phyloP scores from a whole-genome alignment of 495 filamentous ascomycete species.

The Aspergillus egyptiacus region DNA sequence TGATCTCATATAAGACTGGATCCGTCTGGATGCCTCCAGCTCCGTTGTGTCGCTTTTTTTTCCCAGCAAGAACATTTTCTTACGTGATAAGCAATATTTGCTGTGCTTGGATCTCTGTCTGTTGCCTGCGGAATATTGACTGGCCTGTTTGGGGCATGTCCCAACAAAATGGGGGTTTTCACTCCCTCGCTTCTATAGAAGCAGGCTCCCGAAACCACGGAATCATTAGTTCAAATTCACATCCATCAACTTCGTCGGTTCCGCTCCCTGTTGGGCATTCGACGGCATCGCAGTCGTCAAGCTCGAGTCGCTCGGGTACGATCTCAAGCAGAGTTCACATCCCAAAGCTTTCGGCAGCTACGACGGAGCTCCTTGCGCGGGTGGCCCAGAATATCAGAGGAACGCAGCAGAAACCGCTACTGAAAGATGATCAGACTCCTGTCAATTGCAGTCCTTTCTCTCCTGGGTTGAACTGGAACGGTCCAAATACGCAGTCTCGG shows the following conservation, averaged over 20 bases:
- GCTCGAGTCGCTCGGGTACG: conserved; percentile 8
- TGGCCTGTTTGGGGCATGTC: conserved; percentile 19
- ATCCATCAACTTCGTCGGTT: conserved; percentile 10
- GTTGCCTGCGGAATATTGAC: background rate
- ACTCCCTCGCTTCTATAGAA: conserved; percentile 24
- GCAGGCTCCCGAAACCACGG: conserved; percentile 18
- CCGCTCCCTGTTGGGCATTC: conserved; percentile 7
- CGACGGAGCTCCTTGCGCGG: conserved; percentile 24
- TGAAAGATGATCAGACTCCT: conserved; percentile 13
- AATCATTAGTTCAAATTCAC: conserved; percentile 9
- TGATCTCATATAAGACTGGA: conserved; percentile 27
- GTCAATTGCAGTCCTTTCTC: conserved; percentile 9
- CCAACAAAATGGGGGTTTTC: conserved; percentile 24
- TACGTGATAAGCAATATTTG: background rate
- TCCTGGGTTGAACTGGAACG: background rate
- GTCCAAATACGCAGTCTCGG: background rate
- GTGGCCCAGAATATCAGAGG: conserved; percentile 17
- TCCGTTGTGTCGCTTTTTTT: background rate
- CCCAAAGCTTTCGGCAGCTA: conserved; percentile 22
- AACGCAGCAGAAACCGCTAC: conserved; percentile 5
- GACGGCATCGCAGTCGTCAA: conserved; percentile 2
- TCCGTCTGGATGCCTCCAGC: conserved; percentile 11
- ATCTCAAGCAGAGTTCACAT: conserved; percentile 18
- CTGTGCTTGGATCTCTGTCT: background rate
- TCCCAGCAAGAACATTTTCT: background rate